Evolutionary conservation across 208 protist species (phyloP), one percentile per base, ranked within the genome.

Genomic region (Blastocrithidia nonstop): DNA sequence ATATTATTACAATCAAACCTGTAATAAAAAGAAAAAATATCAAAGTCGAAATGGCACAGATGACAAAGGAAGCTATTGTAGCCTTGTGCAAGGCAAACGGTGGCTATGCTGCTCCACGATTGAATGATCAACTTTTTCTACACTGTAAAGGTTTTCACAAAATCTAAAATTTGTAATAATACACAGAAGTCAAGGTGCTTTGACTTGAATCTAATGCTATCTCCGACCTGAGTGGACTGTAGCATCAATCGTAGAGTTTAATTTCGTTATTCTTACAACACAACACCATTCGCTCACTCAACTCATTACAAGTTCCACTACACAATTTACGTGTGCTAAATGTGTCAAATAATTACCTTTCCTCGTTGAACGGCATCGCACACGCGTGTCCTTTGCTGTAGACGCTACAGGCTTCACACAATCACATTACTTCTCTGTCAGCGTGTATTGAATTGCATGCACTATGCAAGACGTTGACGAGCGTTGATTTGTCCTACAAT

Each of bases 201-300:
- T 97, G 89, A 87, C 55, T 97, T 21, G 81, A 97, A 57, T 81
- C 92, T 56, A 97, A 97, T 55, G 82, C 71, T 25, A 68, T 97
- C 25, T 61, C 52, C 0, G 63, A 71, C 21, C 83, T 97, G 5
- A 57, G 71, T 50, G 82, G 82, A 1, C 37, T 97, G 2, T 72
- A 88, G 21, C 9, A 51, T 15, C 66, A 88, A 35, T 21, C 38
- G 7, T 51, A 73, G 35, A 24, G 70, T 25, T 52, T 96, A 1
- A 57, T 74, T 3, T 95, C 86, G 3, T 54, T 97, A 25, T 96
- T 95, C 69, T 35, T 96, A 13, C 89, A 96, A 40, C 88, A 97
- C 54, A 97, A 97, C 50, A 63, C 62, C 3, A 87, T 97, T 45
- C 45, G 61, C 27, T 72, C 66, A 17, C 61, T 95, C 1, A 22